phyloP scores from a whole-genome alignment of 768 basidiomycete species.

The Russula lepida region DNA sequence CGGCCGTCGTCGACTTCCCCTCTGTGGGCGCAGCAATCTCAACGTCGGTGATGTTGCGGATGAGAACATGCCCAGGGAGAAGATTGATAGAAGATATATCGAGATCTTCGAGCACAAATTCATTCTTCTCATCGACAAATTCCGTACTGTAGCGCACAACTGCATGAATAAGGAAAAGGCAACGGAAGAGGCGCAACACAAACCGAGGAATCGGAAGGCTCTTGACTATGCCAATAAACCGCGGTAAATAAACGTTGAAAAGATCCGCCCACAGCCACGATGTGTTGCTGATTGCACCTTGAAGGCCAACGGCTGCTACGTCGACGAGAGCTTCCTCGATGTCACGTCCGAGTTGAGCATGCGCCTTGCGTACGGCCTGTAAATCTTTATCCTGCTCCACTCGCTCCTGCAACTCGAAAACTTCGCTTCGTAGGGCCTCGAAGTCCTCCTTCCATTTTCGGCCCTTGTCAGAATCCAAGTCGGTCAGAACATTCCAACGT shows the following conservation, averaged over 20 bases:
- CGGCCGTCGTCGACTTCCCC: slow-evolving; percentile 36
- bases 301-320: slow-evolving; percentile 36
- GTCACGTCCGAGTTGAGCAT: slow-evolving; percentile 39
- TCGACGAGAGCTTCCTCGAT: slow-evolving; percentile 38
- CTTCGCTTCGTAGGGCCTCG: slow-evolving; percentile 37
- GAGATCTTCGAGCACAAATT: slow-evolving; percentile 69
- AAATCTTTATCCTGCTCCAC: slow-evolving; percentile 45
- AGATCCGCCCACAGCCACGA: slow-evolving; percentile 79
- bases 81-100: slow-evolving; percentile 59
- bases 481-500: slow-evolving; percentile 44
- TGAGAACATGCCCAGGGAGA: slow-evolving; percentile 61
- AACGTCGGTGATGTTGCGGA: slow-evolving; percentile 61
- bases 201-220: slow-evolving; percentile 66
- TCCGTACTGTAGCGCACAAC: slow-evolving; percentile 44
- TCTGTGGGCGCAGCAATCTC: slow-evolving; percentile 40
- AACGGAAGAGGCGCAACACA: background rate
- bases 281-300: slow-evolving; percentile 49
- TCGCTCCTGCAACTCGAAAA: slow-evolving; percentile 37
- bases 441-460: slow-evolving; percentile 47
- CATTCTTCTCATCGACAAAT: slow-evolving; percentile 57
- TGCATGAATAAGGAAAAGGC: background rate
- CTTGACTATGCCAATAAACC: slow-evolving; percentile 41
- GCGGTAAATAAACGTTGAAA: slow-evolving; percentile 71
- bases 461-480: slow-evolving; percentile 35
- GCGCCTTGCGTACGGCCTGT: slow-evolving; percentile 38